These are phyloP conservation scores for Paramecium sonneborni DNA, from an alignment of 73 alveolate genomes.

Conservation along the genomic window DNA sequence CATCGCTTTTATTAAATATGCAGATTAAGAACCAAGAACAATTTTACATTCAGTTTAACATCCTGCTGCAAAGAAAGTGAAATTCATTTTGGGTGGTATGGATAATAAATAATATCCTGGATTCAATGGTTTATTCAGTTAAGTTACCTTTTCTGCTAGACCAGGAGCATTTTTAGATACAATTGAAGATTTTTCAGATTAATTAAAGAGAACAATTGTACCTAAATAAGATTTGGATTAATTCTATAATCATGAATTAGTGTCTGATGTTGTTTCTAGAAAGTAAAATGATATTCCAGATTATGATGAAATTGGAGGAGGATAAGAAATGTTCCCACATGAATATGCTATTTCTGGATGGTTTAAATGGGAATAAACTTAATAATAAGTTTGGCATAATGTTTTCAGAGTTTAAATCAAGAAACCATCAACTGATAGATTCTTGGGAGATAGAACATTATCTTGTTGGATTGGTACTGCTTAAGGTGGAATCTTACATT, in stretches of 20 bases:
- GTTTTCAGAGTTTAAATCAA: conserved; percentile 31
- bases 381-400: conserved; percentile 34
- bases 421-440: conserved; percentile 48
- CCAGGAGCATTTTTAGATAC: conserved; percentile 21
- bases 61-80: not conserved
- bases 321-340: conserved; percentile 26
- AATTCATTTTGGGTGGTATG: conserved; percentile 33
- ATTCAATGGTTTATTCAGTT: not conserved
- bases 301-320: conserved; percentile 55
- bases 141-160: not conserved
- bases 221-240: conserved; percentile 32
- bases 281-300: conserved; percentile 25
- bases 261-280: conserved; percentile 14
- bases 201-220: not conserved
- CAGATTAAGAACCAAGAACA: not conserved
- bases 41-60: not conserved
- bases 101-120: conserved; percentile 40
- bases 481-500: conserved; percentile 28
- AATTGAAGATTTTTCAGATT: not conserved
- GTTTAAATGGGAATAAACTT: conserved; percentile 37
- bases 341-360: conserved; percentile 47
- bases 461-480: conserved; percentile 31
- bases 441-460: conserved; percentile 49
- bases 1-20: conserved; percentile 31
- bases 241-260: conserved; percentile 30